These are phyloP conservation scores for Penicillium brasilianum DNA, from an alignment of 2,329 filamentous ascomycete genomes.

Conservation along the genomic window DNA sequence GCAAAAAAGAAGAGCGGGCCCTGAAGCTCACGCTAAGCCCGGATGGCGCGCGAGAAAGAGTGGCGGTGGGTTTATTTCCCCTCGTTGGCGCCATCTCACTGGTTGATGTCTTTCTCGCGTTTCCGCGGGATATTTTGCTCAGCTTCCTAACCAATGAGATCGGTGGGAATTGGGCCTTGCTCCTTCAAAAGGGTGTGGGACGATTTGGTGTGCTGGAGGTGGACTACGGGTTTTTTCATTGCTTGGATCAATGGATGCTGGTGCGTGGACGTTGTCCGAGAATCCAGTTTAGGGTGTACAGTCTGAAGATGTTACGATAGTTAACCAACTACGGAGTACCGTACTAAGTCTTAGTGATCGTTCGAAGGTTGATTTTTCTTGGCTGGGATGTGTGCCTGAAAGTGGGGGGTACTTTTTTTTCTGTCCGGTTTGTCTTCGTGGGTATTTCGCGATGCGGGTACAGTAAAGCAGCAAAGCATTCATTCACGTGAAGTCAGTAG, in stretches of 20 bases:
- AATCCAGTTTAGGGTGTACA: background rate
- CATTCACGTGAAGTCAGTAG: no score
- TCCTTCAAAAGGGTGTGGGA: background rate
- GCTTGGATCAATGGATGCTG: background rate
- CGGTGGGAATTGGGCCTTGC: background rate
- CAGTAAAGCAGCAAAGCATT: background rate
- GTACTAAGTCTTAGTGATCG: background rate
- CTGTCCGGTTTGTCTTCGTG: background rate
- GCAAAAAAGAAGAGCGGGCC: background rate
- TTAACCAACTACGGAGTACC: no score
- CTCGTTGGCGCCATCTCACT: background rate
- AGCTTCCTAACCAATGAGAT: constrained; percentile 14
- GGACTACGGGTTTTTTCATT: constrained; percentile 2
- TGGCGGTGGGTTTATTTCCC: constrained; percentile 8
- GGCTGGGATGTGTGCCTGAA: background rate
- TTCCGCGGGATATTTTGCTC: constrained; percentile 19
- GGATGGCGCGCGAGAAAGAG: constrained; percentile 7
- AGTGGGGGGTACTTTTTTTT: background rate
- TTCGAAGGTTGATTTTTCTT: background rate
- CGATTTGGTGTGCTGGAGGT: background rate
- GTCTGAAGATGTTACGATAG: background rate
- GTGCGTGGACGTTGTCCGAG: background rate
- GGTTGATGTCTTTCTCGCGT: background rate
- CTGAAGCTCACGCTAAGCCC: constrained; percentile 7
- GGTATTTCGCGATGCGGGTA: background rate